phyloP scores from a whole-genome alignment of 768 basidiomycete species.

The Glaciozyma antarctica region DNA sequence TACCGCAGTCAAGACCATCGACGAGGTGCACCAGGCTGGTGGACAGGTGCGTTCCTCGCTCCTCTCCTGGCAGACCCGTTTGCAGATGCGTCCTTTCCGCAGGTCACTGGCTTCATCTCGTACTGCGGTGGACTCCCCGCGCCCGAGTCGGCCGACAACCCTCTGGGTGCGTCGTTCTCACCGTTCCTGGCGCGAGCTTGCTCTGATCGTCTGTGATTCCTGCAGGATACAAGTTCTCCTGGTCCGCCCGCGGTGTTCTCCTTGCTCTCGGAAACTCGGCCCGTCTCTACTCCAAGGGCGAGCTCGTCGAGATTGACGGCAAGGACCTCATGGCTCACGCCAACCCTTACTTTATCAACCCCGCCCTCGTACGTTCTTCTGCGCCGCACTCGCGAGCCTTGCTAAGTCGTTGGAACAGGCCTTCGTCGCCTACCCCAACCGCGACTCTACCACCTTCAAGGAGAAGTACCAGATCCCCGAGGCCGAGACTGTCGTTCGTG shows the following conservation, averaged over 20 bases:
- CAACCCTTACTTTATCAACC: constrained; percentile 86
- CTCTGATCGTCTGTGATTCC: too few species aligned
- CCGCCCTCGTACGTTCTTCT: constrained; percentile 54
- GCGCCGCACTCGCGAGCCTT: not conserved
- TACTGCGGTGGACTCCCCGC: constrained; percentile 96
- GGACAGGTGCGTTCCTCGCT: constrained; percentile 58
- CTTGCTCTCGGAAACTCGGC: constrained; percentile 88
- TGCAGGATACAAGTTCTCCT: constrained; percentile 91
- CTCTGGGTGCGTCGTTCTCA: constrained; percentile 45
- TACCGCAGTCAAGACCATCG: constrained; percentile 75
- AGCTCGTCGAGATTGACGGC: constrained; percentile 60
- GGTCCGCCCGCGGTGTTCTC: constrained; percentile 92
- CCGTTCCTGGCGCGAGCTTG: not conserved
- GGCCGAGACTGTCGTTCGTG: constrained; percentile 81
- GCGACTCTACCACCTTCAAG: constrained; percentile 80
- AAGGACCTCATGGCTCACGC: constrained; percentile 81
- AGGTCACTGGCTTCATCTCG: constrained; percentile 84
- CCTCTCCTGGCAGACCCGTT: too few species aligned
- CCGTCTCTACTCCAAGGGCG: constrained; percentile 55
- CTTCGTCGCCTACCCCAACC: constrained; percentile 94
- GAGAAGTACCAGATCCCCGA: constrained; percentile 90
- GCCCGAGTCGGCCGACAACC: constrained; percentile 81
- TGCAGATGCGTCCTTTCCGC: not conserved
- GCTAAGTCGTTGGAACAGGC: constrained; percentile 41
- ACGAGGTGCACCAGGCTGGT: constrained; percentile 84